phyloP scores from a whole-genome alignment of 2,329 filamentous ascomycete genomes.

The Chaetomium sp. region DNA sequence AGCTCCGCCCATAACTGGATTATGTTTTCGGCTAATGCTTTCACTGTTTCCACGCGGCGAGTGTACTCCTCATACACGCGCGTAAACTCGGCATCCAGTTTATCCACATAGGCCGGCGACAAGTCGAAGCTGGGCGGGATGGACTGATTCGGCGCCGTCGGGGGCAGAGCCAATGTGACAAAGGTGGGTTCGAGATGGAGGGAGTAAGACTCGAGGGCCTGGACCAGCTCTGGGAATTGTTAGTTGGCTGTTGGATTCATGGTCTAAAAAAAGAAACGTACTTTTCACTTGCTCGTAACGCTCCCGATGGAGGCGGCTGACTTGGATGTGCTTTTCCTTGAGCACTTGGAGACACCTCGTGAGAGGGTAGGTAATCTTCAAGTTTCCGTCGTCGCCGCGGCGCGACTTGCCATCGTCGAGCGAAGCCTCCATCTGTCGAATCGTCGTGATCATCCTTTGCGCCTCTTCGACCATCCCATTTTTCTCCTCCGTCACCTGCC shows the following conservation, averaged over 20 bases:
- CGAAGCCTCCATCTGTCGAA: conserved; percentile 91
- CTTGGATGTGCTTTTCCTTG: conserved; percentile 81
- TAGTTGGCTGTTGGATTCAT: background rate
- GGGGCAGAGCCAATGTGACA: conserved; percentile 81
- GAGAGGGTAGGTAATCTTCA: conserved; percentile 82
- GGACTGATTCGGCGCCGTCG: conserved; percentile 73
- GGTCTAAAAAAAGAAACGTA: conserved; percentile 47
- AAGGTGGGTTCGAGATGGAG: conserved; percentile 92
- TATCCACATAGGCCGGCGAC: conserved; percentile 83
- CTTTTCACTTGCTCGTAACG: conserved; percentile 95
- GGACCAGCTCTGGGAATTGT: conserved; percentile 72
- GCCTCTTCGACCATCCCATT: conserved; percentile 89
- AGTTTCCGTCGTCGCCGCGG: conserved; percentile 66
- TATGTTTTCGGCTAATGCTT: conserved; percentile 76
- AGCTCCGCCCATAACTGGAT: conserved; percentile 96
- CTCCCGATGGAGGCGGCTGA: conserved; percentile 83
- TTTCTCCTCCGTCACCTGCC: conserved; percentile 83
- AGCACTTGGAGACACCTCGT: conserved; percentile 75
- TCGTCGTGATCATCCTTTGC: conserved; percentile 77
- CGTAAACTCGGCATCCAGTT: conserved; percentile 87
- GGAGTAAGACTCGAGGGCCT: conserved; percentile 93
- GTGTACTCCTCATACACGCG: conserved; percentile 97
- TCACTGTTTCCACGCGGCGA: conserved; percentile 74
- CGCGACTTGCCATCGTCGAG: conserved; percentile 74
- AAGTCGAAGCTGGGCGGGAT: conserved; percentile 86